These are phyloP conservation scores for Massarina eburnea DNA, from an alignment of 2,329 filamentous ascomycete species.

Conservation along the genomic window DNA sequence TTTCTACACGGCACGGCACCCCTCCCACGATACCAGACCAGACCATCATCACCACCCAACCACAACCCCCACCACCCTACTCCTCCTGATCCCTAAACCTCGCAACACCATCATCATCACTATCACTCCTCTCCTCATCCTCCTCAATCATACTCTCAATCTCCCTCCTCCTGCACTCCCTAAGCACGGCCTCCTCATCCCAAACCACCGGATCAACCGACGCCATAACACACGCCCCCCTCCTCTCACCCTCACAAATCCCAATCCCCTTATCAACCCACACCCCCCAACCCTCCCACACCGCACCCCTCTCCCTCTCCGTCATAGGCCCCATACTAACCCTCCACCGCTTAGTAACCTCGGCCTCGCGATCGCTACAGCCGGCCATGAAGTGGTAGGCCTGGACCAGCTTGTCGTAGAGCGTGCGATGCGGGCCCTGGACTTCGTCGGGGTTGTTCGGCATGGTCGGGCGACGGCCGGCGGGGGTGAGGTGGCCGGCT, in stretches of 20 bases:
- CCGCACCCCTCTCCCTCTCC: constrained; percentile 20
- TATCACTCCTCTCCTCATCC: constrained; percentile 10
- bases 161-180: constrained; percentile 20
- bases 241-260: constrained; percentile 23
- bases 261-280: constrained; percentile 18
- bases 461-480: not conserved
- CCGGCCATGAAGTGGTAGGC: constrained; percentile 20
- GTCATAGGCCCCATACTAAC: constrained; percentile 22
- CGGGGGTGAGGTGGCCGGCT: not conserved
- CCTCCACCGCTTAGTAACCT: constrained; percentile 37
- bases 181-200: constrained; percentile 11
- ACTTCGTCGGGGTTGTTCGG: constrained; percentile 1
- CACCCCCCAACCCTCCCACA: constrained; percentile 39
- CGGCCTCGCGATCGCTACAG: constrained; percentile 17
- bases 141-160: constrained; percentile 18
- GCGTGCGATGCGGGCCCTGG: constrained; percentile 13
- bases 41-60: no score
- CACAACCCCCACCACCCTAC: no score
- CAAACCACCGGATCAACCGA: constrained; percentile 7
- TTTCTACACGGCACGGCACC: no score
- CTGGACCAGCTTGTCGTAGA: constrained; percentile 22
- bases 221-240: constrained; percentile 8
- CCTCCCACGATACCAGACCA: no score
- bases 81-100: no score
- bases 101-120: no score